Base-by-base conservation (phyloP, 2,329 filamentous ascomycete species). In the Botrytis fabae region DNA sequence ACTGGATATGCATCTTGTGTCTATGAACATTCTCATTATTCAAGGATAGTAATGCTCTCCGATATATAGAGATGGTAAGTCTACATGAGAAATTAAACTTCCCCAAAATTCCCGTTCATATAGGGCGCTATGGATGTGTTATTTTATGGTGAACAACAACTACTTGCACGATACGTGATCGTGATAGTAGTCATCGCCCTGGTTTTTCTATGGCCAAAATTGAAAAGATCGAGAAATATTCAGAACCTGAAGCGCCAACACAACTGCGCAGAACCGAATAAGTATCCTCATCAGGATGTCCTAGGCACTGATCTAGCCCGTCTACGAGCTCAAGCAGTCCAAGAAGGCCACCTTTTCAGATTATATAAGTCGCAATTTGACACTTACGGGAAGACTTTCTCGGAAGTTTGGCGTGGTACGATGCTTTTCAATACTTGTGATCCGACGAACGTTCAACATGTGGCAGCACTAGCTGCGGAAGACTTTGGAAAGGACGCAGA, bases 401-500 rank as follows among this genome's bases (percentile, higher is more conserved):
- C 60, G n/a, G 69, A 71, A 38, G 44, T 46, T 20, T 63, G 57
- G 57, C 40, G 57, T 35, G 69, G 57, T 63, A 63, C 40, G n/a
- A 28, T 40, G 22, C 44, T 71, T 2, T 63, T 71, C 28, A 71
- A 71, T 61, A 71, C 69, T 25, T 63, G 12, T 22, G 69, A 71
- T 59, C n/a, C 42, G 28, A 40, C 42, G 9, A 71, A 71, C 32
- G 22, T 71, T 51, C 44, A 71, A n/a, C 32, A 71, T 32, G 69
- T 71, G 10, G 69, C 57, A 46, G 59, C 69, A 40, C 38, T 38
- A 32, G 57, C 57, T 6, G 18, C 44, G 1, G 57, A 71, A 48
- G 69, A 71, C 25, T 71, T 44, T 71, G 84, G 83, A 38, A 83
- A 87, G 73, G 85, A 85, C 0, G 75, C 80, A 1, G 75, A 75